Evolutionary conservation across 768 basidiomycete species (phyloP).

Genomic region (Tricholoma matsutake): DNA sequence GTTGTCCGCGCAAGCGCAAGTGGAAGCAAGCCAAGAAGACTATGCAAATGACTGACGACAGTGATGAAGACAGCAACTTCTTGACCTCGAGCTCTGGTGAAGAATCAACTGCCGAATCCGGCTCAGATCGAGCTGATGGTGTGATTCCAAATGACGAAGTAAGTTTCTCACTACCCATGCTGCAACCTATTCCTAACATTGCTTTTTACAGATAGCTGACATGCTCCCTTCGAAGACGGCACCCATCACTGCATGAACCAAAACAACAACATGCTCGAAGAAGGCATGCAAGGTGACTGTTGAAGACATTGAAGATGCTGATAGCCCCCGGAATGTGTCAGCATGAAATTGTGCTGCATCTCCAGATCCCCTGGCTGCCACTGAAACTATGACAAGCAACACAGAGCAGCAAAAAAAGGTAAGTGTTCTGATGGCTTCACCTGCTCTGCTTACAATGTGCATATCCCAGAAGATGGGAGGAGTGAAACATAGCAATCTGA

Average conservation of each 20-base stretch:
- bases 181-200: background rate
- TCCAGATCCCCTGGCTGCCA: background rate
- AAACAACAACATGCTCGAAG: too few relatives aligned
- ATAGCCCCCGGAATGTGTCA: background rate
- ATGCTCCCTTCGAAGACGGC: background rate
- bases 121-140: background rate
- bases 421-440: background rate
- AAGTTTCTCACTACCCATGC: background rate
- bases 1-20: background rate
- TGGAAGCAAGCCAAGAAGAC: background rate
- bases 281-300: background rate
- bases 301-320: background rate
- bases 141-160: background rate
- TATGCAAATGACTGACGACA: background rate
- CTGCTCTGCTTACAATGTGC: background rate
- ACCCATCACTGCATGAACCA: too few relatives aligned
- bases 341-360: background rate
- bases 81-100: background rate
- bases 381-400: background rate
- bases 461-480: background rate
- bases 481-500: conserved; percentile 5
- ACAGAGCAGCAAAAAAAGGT: background rate
- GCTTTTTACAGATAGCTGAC: background rate
- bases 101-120: background rate
- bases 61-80: background rate